Conservation (phyloP, 106 monocot genomes). For the Alisma plantagoaquatica region DNA sequence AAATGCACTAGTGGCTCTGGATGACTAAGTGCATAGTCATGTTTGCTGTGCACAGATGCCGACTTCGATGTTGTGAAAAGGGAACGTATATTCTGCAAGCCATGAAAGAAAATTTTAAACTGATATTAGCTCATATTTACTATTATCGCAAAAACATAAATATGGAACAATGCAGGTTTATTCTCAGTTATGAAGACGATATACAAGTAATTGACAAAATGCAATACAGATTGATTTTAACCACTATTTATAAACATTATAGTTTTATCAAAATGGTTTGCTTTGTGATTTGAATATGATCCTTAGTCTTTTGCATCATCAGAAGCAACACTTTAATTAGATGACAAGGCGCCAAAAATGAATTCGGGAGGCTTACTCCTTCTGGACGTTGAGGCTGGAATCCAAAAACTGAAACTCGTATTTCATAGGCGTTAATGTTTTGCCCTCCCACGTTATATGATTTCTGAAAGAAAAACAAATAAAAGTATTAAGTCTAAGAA, state of each 20-base stretch:
- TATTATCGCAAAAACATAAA: neutral
- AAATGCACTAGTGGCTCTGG: slow-evolving; percentile 74
- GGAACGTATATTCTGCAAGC: slow-evolving; percentile 24
- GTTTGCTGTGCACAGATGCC: slow-evolving; percentile 21
- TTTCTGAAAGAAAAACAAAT: slow-evolving; percentile 33
- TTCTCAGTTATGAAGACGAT: neutral
- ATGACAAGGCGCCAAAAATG: neutral
- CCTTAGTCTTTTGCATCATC: too few species aligned
- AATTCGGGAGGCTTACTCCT: slow-evolving; percentile 1
- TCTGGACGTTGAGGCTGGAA: slow-evolving; percentile 29
- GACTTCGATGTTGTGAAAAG: slow-evolving; percentile 36
- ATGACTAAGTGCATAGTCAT: slow-evolving; percentile 46
- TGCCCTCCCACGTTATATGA: slow-evolving; percentile 72
- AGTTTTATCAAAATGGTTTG: too few species aligned
- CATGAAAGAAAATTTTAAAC: neutral
- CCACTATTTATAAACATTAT: too few species aligned
- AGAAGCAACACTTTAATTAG: too few species aligned
- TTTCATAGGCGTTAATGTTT: slow-evolving; percentile 54
- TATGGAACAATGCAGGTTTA: neutral
- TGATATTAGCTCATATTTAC: neutral
- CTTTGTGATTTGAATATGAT: too few species aligned
- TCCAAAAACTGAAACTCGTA: slow-evolving; percentile 57
- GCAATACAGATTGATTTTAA: too few species aligned
- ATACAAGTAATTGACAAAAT: neutral
- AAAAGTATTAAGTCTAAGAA: too few species aligned